phyloP scores from a whole-genome alignment of 768 basidiomycete species.

The Paxillus rubicundulus region DNA sequence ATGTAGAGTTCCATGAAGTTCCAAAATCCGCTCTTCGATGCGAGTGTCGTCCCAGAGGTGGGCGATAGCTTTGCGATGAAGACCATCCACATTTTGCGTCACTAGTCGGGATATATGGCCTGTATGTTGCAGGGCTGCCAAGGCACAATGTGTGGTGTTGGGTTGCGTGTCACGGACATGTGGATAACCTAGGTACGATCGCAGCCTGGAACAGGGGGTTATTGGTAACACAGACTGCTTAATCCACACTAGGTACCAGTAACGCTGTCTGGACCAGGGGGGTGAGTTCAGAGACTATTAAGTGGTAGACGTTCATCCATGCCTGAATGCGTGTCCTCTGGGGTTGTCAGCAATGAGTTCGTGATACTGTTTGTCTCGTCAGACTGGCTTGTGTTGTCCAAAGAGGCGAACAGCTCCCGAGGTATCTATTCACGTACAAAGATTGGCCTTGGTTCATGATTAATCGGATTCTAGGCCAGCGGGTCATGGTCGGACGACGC shows the following conservation, averaged over 20 bases:
- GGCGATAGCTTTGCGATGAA: conserved; percentile 77
- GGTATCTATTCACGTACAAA: conserved; percentile 35
- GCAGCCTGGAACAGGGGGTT: conserved; percentile 42
- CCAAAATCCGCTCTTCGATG: conserved; percentile 53
- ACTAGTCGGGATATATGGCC: conserved; percentile 60
- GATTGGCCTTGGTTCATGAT: conserved; percentile 46
- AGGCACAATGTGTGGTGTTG: conserved; percentile 85
- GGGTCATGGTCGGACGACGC: conserved; percentile 15
- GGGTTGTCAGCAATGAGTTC: conserved; percentile 73
- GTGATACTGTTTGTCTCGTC: conserved; percentile 55
- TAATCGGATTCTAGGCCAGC: neutral
- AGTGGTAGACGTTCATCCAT: conserved; percentile 20
- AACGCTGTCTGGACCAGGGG: conserved; percentile 61
- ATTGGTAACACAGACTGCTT: neutral
- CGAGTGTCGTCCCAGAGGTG: conserved; percentile 40
- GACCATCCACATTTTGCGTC: conserved; percentile 93
- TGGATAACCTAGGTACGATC: conserved; percentile 82
- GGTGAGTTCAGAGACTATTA: neutral
- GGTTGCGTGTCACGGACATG: conserved; percentile 80
- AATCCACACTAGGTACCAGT: conserved; percentile 51
- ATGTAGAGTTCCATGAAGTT: conserved; percentile 87
- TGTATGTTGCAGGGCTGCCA: conserved; percentile 78
- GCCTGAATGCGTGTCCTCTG: conserved; percentile 73
- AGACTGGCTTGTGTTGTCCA: conserved; percentile 1
- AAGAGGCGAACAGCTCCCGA: neutral